These are phyloP conservation scores for Aphanomyces astaci DNA, from an alignment of 352 stramenopile species.

Conservation along the genomic window DNA sequence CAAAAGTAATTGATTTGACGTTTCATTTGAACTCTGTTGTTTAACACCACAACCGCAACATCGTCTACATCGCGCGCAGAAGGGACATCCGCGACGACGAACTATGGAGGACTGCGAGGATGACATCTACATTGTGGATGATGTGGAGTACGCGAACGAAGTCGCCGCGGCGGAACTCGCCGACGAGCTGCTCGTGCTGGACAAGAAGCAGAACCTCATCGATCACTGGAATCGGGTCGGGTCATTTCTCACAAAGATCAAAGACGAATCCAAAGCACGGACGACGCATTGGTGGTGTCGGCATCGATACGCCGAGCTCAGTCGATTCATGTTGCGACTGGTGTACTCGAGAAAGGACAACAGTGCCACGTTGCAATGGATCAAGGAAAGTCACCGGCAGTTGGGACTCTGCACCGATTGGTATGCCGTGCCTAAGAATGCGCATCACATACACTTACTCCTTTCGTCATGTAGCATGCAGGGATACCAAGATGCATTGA, in stretches of 20 bases:
- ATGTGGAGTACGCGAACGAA: constrained; percentile 9
- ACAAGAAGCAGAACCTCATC: background rate
- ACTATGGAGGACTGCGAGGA: constrained; percentile 8
- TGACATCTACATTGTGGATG: constrained; percentile 6
- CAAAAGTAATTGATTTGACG: too few species aligned
- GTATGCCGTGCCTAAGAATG: background rate
- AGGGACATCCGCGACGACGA: background rate
- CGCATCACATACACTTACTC: background rate
- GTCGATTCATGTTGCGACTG: constrained; percentile 18
- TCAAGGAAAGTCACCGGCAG: constrained; percentile 6
- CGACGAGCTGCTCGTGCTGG: background rate
- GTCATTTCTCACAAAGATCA: constrained; percentile 15
- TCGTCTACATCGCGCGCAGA: background rate
- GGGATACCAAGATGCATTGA: constrained; percentile 56
- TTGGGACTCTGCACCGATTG: constrained; percentile 15
- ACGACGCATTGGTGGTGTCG: constrained; percentile 19
- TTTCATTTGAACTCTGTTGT: background rate
- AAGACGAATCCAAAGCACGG: background rate
- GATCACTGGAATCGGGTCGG: constrained; percentile 16
- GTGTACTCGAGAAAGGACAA: background rate
- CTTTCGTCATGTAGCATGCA: constrained; percentile 47
- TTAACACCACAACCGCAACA: background rate
- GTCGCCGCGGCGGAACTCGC: constrained; percentile 3
- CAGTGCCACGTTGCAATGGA: background rate
- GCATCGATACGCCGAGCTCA: constrained; percentile 8